Conservation (phyloP, 179 eudicot genomes). For the Sideroxylon spinosum region DNA sequence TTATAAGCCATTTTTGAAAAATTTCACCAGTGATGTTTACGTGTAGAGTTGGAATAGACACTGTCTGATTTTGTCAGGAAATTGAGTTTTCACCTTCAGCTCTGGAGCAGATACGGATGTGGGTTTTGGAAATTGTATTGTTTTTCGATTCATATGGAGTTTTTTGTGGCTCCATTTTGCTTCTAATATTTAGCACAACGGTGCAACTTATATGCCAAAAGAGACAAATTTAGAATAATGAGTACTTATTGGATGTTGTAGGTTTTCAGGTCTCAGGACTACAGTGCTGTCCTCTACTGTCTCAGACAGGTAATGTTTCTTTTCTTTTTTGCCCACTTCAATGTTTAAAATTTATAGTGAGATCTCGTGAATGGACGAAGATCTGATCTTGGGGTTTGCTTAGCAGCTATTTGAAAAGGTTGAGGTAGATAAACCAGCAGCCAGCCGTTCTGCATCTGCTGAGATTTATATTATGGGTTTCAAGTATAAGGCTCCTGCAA, state of each 20-base stretch:
- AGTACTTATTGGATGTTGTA: slow-evolving; percentile 17
- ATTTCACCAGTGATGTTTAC: no score
- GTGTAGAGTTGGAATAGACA: no score
- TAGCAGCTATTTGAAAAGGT: slow-evolving; percentile 87
- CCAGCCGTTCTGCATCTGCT: slow-evolving; percentile 91
- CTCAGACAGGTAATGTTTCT: slow-evolving; percentile 68
- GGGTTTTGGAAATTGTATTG: no score
- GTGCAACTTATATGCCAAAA: no score
- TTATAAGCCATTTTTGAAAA: neutral
- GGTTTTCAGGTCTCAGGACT: slow-evolving; percentile 97
- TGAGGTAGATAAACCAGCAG: slow-evolving; percentile 85
- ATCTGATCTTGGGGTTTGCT: slow-evolving; percentile 15
- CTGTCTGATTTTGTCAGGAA: no score
- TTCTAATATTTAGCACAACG: no score
- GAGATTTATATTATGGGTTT: slow-evolving; percentile 75
- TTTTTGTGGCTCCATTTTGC: no score
- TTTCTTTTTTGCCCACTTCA: neutral
- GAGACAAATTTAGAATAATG: no score
- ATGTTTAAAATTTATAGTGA: neutral
- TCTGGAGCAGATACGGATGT: no score
- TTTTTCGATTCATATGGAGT: neutral
- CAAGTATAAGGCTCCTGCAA: slow-evolving; percentile 91
- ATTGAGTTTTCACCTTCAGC: no score
- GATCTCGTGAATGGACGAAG: neutral
- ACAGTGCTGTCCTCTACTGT: slow-evolving; percentile 84